Evolutionary conservation across 192 early-diverging fungal species (phyloP).

Genomic region (Podochytrium sp.): DNA sequence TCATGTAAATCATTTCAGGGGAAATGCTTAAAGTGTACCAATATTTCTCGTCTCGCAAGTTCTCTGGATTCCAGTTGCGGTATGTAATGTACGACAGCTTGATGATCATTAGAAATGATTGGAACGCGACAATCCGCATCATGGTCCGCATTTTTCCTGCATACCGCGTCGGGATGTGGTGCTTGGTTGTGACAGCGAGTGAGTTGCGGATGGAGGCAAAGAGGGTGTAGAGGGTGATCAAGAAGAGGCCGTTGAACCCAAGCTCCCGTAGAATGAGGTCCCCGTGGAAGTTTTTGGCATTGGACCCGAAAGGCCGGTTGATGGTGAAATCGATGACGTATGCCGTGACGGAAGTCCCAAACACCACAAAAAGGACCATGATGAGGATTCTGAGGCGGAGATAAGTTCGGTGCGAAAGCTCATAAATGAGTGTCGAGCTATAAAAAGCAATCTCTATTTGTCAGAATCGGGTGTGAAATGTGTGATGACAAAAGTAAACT

Average conservation of each 20-base stretch:
- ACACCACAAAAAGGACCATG: neutral
- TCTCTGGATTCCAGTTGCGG: constrained; percentile 23
- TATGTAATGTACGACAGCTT: constrained; percentile 19
- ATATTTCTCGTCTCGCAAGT: constrained; percentile 1
- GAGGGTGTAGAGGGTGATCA: constrained; percentile 13
- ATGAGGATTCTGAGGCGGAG: neutral
- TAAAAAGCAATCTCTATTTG: too few relatives aligned
- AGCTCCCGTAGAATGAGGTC: constrained; percentile 10
- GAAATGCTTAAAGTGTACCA: constrained; percentile 16
- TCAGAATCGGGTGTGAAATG: neutral
- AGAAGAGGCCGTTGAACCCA: constrained; percentile 23
- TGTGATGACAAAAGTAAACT: neutral
- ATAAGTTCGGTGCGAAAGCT: neutral
- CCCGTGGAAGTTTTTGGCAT: constrained; percentile 1
- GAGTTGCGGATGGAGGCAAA: constrained; percentile 3
- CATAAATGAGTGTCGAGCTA: constrained; percentile 7
- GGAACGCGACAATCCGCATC: constrained; percentile 7
- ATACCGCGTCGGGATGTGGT: neutral
- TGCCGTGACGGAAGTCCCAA: neutral
- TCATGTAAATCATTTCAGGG: constrained; percentile 14
- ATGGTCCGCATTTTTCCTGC: neutral
- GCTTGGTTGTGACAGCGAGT: neutral
- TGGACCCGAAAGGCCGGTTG: constrained; percentile 13
- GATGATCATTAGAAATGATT: constrained; percentile 14
- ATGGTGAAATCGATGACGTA: constrained; percentile 23